A percentile compares a stretch with the other conserved stretches of the same genome.
phyloP scores from a whole-genome alignment of 2,329 filamentous ascomycete genomes.

The Calonectria pseudoturangicola region DNA sequence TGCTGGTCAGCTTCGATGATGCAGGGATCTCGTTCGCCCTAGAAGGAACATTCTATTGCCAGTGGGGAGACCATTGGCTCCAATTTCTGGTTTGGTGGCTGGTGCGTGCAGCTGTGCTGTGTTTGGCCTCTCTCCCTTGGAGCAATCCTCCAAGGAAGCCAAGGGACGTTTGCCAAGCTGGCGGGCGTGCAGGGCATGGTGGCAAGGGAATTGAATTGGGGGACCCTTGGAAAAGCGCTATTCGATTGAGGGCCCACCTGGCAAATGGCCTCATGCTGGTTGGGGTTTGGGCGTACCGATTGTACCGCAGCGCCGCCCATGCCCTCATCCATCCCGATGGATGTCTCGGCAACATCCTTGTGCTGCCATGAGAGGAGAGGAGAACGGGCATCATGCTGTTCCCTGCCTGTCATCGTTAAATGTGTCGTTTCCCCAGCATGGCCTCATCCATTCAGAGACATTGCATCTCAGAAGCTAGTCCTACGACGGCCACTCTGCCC shows the following conservation, averaged over 20 bases:
- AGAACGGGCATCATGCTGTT: background rate
- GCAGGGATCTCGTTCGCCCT: background rate
- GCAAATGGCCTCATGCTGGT: conserved; percentile 16
- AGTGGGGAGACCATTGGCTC: background rate
- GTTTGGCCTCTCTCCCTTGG: background rate
- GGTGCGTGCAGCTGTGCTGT: background rate
- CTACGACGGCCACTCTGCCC: background rate
- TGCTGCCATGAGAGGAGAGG: background rate
- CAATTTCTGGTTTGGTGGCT: background rate
- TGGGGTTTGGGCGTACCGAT: background rate
- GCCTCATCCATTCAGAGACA: background rate
- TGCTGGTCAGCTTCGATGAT: background rate
- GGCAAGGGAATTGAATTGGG: background rate
- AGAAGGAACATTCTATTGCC: background rate
- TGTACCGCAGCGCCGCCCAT: background rate
- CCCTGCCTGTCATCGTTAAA: background rate
- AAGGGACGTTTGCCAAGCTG: background rate
- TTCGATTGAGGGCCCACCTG: conserved; percentile 4
- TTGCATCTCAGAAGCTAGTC: background rate
- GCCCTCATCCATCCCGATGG: background rate
- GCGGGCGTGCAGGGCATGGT: conserved; percentile 2
- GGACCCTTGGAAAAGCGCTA: background rate
- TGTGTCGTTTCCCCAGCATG: background rate
- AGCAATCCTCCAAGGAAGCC: background rate
- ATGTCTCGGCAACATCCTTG: conserved; percentile 5